Evolutionary conservation across 371 early-diverging fungal genomes (phyloP), one percentile per base, ranked within the genome.

Genomic region (Mucor mucedo): DNA sequence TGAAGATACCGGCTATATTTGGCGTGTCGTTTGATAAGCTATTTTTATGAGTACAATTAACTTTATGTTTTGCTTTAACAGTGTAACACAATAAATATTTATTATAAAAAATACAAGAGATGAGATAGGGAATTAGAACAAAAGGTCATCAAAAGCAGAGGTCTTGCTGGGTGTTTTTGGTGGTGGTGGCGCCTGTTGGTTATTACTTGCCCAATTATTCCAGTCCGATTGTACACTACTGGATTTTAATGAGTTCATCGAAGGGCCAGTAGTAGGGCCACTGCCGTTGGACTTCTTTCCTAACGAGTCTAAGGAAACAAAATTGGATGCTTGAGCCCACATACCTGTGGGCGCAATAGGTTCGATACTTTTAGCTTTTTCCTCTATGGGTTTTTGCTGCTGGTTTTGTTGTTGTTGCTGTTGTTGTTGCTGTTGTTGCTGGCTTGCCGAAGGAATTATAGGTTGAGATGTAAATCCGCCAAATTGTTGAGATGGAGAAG

Each of bases 71-170:
- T 35, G 35, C 35, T 35, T 35, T 35, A 8, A 35, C 35, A 8
- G 58, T 11, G 89, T 85, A n/a, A 91, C 90, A 55, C 84, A 77
- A 71, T 77, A 88, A 35, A 87, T 75, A 32, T 58, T 69, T n/a
- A 50, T 11, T 13, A 8, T 10, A 13, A 30, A 29, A 50, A 29
- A 50, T 9, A 50, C 11, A 50, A 30, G 28, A 30, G 28, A 48
- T 21, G 27, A 48, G 27, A 30, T 28, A 30, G 28, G 21, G 9
- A 49, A 28, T 62, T 35, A 77, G 29, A 66, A 70, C 53, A 79
- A 68, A 39, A 79, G 63, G 54, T 79, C 80, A 63, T 79, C 80
- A 70, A 79, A 79, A 27, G 73, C 68, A 48, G 76, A 68, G 47
- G 42, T 42, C 14, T 67, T 63, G 30, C 58, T 63, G 32, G 47